Evolutionary conservation across 768 basidiomycete species (phyloP).

Genomic region (Auriscalpium vulgare): DNA sequence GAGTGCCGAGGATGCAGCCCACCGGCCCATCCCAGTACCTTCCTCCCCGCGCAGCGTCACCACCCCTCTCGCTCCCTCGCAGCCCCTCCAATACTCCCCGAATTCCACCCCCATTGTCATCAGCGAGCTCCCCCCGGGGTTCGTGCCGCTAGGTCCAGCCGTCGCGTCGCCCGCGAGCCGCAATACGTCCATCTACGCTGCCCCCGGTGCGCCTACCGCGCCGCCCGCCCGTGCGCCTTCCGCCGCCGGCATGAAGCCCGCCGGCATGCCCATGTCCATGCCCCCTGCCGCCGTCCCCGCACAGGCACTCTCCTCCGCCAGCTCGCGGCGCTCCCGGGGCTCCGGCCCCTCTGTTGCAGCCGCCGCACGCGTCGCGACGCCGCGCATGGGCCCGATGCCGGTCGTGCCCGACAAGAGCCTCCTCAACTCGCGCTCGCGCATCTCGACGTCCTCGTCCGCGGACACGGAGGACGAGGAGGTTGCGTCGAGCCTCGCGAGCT

Average conservation of each 20-base stretch:
- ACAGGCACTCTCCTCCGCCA: conserved; percentile 1
- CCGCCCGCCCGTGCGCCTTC: background rate
- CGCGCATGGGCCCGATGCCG: conserved; percentile 4
- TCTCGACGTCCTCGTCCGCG: background rate
- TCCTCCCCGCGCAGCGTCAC: conserved; percentile 1
- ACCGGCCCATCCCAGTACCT: conserved; percentile 3
- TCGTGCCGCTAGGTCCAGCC: conserved; percentile 7
- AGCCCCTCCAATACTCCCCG: background rate
- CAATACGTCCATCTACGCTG: background rate
- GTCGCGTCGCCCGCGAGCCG: background rate
- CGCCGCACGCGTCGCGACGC: conserved; percentile 1
- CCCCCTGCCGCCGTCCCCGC: background rate
- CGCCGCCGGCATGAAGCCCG: no score
- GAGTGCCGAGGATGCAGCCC: conserved; percentile 10
- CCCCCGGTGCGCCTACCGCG: background rate
- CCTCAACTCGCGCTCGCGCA: conserved; percentile 1
- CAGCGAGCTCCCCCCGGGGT: conserved; percentile 8
- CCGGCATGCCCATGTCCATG: no score
- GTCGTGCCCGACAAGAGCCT: conserved; percentile 11
- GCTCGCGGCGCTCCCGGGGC: conserved; percentile 7
- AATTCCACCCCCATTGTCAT: conserved; percentile 1
- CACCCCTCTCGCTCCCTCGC: background rate
- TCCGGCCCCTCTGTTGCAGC: background rate
- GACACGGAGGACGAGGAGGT: conserved; percentile 12
- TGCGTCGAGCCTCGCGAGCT: conserved; percentile 11